Percentiles rank a stretch among this genome's conserved stretches.
These are phyloP conservation scores for Aureobasidium sp. DNA, from an alignment of 2,329 filamentous ascomycete genomes.

Conservation along the genomic window DNA sequence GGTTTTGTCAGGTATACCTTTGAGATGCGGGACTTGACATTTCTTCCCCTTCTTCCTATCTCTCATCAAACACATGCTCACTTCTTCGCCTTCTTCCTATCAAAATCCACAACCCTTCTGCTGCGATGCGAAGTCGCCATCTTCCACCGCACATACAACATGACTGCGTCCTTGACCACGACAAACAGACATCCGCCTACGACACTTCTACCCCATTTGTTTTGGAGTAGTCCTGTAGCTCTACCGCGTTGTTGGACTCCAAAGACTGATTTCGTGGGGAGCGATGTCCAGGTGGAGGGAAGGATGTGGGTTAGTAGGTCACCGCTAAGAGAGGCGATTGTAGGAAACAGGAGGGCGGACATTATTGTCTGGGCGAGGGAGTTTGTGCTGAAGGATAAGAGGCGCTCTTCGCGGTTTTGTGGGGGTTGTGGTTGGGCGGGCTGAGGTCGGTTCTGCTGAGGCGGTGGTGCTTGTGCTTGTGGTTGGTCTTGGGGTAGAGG, in stretches of 20 bases:
- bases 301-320: conserved; percentile 63
- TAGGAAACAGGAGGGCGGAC: conserved; percentile 71
- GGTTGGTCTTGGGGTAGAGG: conserved; percentile 9
- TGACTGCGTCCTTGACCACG: conserved; percentile 64
- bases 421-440: conserved; percentile 20
- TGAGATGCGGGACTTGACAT: no score
- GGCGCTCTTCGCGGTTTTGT: conserved; percentile 30
- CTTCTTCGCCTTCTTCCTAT: conserved; percentile 18
- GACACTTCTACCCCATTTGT: conserved; percentile 82
- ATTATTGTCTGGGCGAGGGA: conserved; percentile 54
- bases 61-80: no score
- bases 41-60: background rate
- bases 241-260: conserved; percentile 25
- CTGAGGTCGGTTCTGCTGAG: conserved; percentile 7
- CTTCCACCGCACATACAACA: conserved; percentile 52
- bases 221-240: conserved; percentile 64
- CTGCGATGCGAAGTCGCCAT: conserved; percentile 43
- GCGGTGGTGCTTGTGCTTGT: conserved; percentile 21
- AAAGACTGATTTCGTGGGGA: conserved; percentile 27
- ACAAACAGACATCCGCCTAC: conserved; percentile 85
- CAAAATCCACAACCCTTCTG: conserved; percentile 39
- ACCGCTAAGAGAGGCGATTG: conserved; percentile 71
- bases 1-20: no score
- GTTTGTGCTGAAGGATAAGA: conserved; percentile 46
- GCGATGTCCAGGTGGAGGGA: conserved; percentile 59